Evolutionary conservation across 805 yeast species (phyloP).

Genomic region (Candida peoriensis): DNA sequence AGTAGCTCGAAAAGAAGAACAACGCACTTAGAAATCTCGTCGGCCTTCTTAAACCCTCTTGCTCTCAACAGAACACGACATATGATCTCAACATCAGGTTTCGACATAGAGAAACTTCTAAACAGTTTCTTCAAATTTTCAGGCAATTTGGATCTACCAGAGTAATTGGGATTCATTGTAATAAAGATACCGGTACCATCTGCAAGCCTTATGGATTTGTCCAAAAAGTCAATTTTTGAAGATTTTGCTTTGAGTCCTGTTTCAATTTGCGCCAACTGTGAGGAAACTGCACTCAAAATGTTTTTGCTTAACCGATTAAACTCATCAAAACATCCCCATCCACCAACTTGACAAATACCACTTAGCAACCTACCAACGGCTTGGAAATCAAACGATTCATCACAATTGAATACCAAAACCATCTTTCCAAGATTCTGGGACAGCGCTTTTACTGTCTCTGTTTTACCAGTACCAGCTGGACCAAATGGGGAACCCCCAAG

Average conservation of each 20-base stretch:
- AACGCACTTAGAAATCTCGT: conserved; percentile 38
- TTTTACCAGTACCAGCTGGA: conserved; percentile 97
- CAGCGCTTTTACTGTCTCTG: conserved; percentile 82
- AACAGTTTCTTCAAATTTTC: conserved; percentile 80
- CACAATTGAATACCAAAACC: conserved; percentile 89
- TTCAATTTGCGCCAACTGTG: conserved; percentile 72
- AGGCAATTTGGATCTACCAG: conserved; percentile 78
- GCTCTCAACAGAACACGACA: conserved; percentile 68
- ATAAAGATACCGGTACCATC: conserved; percentile 68
- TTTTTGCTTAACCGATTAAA: conserved; percentile 73
- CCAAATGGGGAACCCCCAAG: conserved; percentile 92
- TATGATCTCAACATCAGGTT: conserved; percentile 66
- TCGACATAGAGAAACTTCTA: conserved; percentile 65
- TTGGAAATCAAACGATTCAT: conserved; percentile 77
- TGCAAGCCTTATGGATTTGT: conserved; percentile 34
- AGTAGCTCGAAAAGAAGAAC: conserved; percentile 52
- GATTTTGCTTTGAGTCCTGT: conserved; percentile 33
- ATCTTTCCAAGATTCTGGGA: conserved; percentile 74
- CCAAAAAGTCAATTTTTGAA: conserved; percentile 35
- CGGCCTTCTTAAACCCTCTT: conserved; percentile 58
- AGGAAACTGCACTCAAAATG: conserved; percentile 78
- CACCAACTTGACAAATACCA: conserved; percentile 79
- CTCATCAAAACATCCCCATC: conserved; percentile 97
- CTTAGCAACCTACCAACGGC: conserved; percentile 71
- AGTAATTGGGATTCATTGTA: conserved; percentile 87